A percentile compares a stretch with the other conserved stretches of the same genome.
Evolutionary conservation across 148 eudicot species (phyloP).

Genomic region (Fagopyrum tataricum): DNA sequence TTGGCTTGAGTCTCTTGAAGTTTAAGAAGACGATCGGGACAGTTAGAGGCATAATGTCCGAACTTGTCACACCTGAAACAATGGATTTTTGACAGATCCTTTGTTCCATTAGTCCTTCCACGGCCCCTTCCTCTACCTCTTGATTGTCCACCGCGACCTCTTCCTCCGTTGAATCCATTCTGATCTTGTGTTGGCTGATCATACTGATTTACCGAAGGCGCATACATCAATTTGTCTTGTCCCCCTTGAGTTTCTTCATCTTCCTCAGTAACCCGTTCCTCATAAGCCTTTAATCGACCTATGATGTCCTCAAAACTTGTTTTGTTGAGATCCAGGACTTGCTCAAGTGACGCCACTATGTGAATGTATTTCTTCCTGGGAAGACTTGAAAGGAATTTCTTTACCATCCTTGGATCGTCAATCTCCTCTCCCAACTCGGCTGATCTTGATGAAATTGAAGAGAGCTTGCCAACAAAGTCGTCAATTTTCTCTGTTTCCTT

Average conservation of each 20-base stretch:
- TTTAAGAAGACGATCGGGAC: not conserved
- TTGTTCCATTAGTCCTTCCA: not conserved
- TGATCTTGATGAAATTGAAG: not conserved
- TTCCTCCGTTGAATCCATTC: not conserved
- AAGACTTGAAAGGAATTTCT: not conserved
- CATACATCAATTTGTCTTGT: not conserved
- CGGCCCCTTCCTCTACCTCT: slow-evolving; percentile 6
- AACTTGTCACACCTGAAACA: not conserved
- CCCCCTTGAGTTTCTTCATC: not conserved
- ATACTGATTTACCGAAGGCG: not conserved
- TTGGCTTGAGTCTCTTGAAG: not conserved
- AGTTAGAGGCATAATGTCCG: slow-evolving; percentile 8
- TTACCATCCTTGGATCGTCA: not conserved
- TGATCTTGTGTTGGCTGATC: not conserved
- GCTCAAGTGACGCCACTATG: not conserved
- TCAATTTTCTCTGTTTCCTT: not conserved
- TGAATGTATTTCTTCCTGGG: not conserved
- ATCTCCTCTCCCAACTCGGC: not conserved
- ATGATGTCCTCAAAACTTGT: not conserved
- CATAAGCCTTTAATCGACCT: not conserved
- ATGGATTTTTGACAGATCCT: slow-evolving; percentile 4
- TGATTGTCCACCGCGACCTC: not conserved
- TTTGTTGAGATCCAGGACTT: not conserved
- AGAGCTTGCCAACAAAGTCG: not conserved
- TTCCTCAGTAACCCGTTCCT: not conserved